Conservation (phyloP, 768 basidiomycete genomes). For the Ramaria sp. region DNA sequence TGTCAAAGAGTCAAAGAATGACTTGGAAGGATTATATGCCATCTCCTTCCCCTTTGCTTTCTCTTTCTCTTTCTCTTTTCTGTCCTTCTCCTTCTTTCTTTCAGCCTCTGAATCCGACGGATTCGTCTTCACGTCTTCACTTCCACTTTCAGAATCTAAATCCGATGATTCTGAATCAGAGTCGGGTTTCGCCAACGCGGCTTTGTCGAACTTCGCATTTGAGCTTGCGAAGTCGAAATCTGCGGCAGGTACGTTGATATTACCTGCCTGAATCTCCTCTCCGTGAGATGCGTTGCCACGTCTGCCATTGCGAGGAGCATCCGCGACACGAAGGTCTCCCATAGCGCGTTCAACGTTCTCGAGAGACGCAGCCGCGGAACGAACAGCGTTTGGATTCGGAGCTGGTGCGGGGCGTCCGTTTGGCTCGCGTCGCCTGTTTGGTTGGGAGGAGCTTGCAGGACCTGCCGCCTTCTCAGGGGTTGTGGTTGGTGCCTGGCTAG, state of each 20-base stretch:
- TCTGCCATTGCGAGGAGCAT: constrained; percentile 24
- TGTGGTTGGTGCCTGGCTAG: constrained; percentile 18
- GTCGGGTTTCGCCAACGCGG: constrained; percentile 32
- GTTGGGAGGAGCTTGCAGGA: constrained; percentile 18
- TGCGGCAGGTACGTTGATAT: constrained; percentile 51
- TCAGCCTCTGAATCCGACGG: constrained; percentile 18
- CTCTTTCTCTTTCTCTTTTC: constrained; percentile 30
- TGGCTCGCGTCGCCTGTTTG: constrained; percentile 21
- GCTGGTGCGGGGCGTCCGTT: constrained; percentile 45
- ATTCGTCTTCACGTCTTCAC: constrained; percentile 21
- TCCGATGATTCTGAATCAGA: constrained; percentile 12
- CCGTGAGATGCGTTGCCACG: constrained; percentile 26
- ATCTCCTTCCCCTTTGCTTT: constrained; percentile 16
- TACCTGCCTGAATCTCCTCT: constrained; percentile 21
- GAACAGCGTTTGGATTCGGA: constrained; percentile 5
- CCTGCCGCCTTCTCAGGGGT: constrained; percentile 9
- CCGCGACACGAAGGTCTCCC: constrained; percentile 35
- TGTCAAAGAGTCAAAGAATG: constrained; percentile 70
- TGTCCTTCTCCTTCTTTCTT: constrained; percentile 15
- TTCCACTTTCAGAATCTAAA: constrained; percentile 17
- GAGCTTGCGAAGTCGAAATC: constrained; percentile 77
- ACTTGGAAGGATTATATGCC: constrained; percentile 69
- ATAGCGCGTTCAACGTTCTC: constrained; percentile 46
- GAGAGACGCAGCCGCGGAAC: constrained; percentile 13
- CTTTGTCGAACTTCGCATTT: constrained; percentile 77